Evolutionary conservation across 371 early-diverging fungal genomes (phyloP).

Genomic region (Mortierella sp.): DNA sequence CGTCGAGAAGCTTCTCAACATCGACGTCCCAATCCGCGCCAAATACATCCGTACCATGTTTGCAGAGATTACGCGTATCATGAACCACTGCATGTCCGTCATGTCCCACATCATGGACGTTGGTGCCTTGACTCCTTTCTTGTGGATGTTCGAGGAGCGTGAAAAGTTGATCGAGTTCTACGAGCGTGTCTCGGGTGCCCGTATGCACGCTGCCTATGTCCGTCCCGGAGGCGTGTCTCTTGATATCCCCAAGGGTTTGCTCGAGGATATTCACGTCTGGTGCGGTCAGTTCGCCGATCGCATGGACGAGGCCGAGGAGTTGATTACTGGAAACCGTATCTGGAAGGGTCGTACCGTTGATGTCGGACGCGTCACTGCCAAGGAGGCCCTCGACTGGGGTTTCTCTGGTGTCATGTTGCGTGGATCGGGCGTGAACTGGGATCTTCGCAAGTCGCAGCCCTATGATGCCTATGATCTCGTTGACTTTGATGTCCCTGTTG

Average conservation of each 20-base stretch:
- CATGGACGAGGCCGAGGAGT: conserved; percentile 95
- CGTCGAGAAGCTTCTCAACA: conserved; percentile 97
- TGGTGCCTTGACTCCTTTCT: conserved; percentile 97
- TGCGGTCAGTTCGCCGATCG: conserved; percentile 88
- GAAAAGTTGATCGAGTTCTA: conserved; percentile 98
- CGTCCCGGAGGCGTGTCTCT: conserved; percentile 96
- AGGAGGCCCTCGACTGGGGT: conserved; percentile 91
- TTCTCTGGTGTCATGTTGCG: conserved; percentile 97
- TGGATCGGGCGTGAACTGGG: conserved; percentile 94
- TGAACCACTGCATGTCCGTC: conserved; percentile 98
- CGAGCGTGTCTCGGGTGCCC: conserved; percentile 97
- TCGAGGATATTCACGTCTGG: conserved; percentile 97
- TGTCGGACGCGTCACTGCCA: conserved; percentile 86
- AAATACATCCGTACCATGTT: conserved; percentile 97
- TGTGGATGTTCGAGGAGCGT: conserved; percentile 99
- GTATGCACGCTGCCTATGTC: conserved; percentile 98
- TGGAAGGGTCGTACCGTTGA: conserved; percentile 93
- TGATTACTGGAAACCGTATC: conserved; percentile 92
- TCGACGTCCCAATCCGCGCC: conserved; percentile 94
- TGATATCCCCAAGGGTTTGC: conserved; percentile 92
- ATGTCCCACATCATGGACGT: conserved; percentile 97
- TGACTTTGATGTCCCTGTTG: conserved; percentile 97
- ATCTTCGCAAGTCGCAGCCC: conserved; percentile 93
- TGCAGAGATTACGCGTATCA: conserved; percentile 96
- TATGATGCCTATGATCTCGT: conserved; percentile 96